A percentile compares a stretch with the other conserved stretches of the same genome.
These are phyloP conservation scores for Panellus pusillus DNA, from an alignment of 768 basidiomycete genomes.

Conservation along the genomic window DNA sequence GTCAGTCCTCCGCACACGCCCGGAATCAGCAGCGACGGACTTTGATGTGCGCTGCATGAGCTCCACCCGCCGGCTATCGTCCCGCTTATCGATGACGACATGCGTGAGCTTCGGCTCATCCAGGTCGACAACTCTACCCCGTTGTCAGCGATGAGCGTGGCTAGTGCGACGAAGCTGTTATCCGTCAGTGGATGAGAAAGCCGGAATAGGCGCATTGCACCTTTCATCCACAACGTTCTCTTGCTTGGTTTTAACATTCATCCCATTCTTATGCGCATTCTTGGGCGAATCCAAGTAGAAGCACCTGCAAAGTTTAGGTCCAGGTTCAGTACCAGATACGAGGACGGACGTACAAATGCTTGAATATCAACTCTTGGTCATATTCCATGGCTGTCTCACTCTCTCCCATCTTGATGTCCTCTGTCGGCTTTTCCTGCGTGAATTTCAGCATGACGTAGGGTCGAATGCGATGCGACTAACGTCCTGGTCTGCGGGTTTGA, in stretches of 20 bases:
- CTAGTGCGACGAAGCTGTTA: slow-evolving; percentile 55
- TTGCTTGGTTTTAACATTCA: slow-evolving; percentile 55
- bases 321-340: not conserved
- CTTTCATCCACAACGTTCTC: slow-evolving; percentile 52
- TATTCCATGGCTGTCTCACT: slow-evolving; percentile 69
- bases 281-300: slow-evolving; percentile 87
- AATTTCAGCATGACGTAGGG: not conserved
- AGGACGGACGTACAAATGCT: slow-evolving; percentile 62
- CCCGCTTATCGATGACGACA: slow-evolving; percentile 80
- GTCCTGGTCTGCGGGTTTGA: slow-evolving; percentile 7
- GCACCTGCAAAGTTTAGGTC: slow-evolving; percentile 45
- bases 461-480: not conserved
- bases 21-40: slow-evolving; percentile 43
- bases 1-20: not conserved
- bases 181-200: slow-evolving; percentile 5
- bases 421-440: slow-evolving; percentile 25
- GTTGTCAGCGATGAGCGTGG: slow-evolving; percentile 55
- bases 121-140: slow-evolving; percentile 75
- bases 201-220: slow-evolving; percentile 37
- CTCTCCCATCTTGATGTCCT: slow-evolving; percentile 70
- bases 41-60: slow-evolving; percentile 71
- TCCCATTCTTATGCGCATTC: slow-evolving; percentile 67
- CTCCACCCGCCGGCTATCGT: slow-evolving; percentile 68
- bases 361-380: slow-evolving; percentile 77
- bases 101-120: slow-evolving; percentile 84